Base-by-base conservation (phyloP, 805 yeast species). In the Huiozyma naganishii region DNA sequence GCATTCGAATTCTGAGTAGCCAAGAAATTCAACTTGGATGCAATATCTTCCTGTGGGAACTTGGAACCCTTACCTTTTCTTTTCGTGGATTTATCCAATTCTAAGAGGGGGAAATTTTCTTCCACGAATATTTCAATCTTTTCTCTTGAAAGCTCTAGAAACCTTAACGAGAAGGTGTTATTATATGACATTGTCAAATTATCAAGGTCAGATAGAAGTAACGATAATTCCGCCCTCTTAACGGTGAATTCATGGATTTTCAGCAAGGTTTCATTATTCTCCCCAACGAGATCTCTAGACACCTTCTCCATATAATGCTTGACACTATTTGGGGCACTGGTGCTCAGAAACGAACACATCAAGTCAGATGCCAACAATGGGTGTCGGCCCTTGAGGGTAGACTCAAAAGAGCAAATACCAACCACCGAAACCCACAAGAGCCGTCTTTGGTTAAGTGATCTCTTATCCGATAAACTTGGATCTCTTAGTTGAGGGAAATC, bases 331-430 rank as follows among this genome's bases (percentile, higher is more conserved):
- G 59, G 48, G 34, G 40, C 43, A 13, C 47, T 47, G 13, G 57
- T 48, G 39, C 49, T 50, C 30, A 54, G 46, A 36, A 55, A 54
- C n/a, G 43, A 48, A 8, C 46, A 46, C 46, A 49, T 47, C 17
- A 49, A 42, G 29, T 41, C 52, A 27, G 46, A 36, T 1, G 52
- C 45, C 8, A 50, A 36, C 10, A 46, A 32, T 7, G 61, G 59
- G 40, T 57, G 52, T 46, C 64, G 57, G 6, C 64, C 65, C 40
- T 59, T 59, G 28, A 59, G 41, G 23, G 58, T 53, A 1, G 65
- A 52, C 43, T 61, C 65, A 29, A 53, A 46, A 29, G 56, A 53
- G 23, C 56, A 42, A 10, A 54, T 41, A 1, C 58, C 57, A 1
- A 52, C 52, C 11, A 55, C 51, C 4, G 57, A 50, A 6, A 58